Conservation (phyloP, 2,329 filamentous ascomycete genomes). For the Curvularia lunata region DNA sequence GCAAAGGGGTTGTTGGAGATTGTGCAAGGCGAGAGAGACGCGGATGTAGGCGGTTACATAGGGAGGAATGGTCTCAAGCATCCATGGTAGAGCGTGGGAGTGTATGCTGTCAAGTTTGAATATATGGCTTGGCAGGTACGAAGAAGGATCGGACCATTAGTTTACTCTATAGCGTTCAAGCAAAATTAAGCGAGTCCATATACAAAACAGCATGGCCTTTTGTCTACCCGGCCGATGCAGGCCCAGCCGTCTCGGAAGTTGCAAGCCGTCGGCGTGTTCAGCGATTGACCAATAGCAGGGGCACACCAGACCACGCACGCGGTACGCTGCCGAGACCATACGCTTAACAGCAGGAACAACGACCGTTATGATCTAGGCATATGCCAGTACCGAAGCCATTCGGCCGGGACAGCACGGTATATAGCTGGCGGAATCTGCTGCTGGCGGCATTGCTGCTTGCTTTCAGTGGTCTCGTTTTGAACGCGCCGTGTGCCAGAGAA, state of each 20-base stretch:
- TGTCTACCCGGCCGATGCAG: not conserved
- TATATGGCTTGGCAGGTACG: not conserved
- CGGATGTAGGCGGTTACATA: constrained; percentile 35
- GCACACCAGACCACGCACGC: constrained; percentile 19
- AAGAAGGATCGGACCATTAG: constrained; percentile 14
- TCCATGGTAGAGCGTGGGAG: constrained; percentile 21
- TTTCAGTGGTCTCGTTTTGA: constrained; percentile 3
- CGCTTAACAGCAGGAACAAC: constrained; percentile 7
- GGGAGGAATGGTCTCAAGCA: constrained; percentile 26
- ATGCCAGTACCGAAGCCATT: not conserved
- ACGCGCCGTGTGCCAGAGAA: not conserved
- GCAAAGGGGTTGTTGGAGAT: constrained; percentile 42
- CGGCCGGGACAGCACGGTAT: constrained; percentile 15
- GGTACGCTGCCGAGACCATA: constrained; percentile 3
- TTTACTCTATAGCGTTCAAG: not conserved
- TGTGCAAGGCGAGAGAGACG: constrained; percentile 40
- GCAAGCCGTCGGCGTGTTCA: not conserved
- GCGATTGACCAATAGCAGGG: constrained; percentile 18
- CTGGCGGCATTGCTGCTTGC: constrained; percentile 7
- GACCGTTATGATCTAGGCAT: constrained; percentile 15
- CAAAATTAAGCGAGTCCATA: not conserved
- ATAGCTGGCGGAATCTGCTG: constrained; percentile 20
- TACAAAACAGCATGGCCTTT: not conserved
- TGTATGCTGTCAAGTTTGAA: not conserved
- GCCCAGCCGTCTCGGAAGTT: not conserved